These are phyloP conservation scores for Westerdykella aurantiaca DNA, from an alignment of 2,329 filamentous ascomycete species.

Conservation along the genomic window DNA sequence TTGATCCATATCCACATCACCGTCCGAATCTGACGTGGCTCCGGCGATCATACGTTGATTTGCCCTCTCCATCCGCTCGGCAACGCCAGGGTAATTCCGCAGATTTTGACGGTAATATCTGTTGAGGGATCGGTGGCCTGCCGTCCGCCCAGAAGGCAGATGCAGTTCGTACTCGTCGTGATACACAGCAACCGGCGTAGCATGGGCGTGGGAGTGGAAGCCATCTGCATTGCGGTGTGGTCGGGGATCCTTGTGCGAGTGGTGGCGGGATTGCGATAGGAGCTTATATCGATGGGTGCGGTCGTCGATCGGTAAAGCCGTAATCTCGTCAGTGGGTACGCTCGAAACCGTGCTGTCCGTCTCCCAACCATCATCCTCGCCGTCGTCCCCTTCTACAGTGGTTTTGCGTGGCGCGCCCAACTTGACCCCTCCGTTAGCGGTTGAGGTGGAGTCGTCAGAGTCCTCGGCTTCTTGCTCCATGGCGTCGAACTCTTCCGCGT, in stretches of 20 bases:
- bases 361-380: slow-evolving; percentile 83
- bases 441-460: slow-evolving; percentile 44
- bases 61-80: slow-evolving; percentile 65
- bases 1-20: slow-evolving; percentile 26
- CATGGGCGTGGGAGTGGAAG: slow-evolving; percentile 75
- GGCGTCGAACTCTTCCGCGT: slow-evolving; percentile 60
- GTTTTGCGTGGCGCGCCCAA: slow-evolving; percentile 57
- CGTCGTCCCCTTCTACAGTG: slow-evolving; percentile 41
- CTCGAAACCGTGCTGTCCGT: slow-evolving; percentile 86
- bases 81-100: slow-evolving; percentile 70
- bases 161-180: slow-evolving; percentile 92
- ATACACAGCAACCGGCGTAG: slow-evolving; percentile 69
- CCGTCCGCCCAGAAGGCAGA: slow-evolving; percentile 79
- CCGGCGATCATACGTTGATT: slow-evolving; percentile 58
- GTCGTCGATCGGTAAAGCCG: slow-evolving; percentile 69
- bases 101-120: slow-evolving; percentile 92
- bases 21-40: slow-evolving; percentile 36
- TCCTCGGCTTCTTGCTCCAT: slow-evolving; percentile 33
- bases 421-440: slow-evolving; percentile 57
- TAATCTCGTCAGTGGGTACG: slow-evolving; percentile 77
- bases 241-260: slow-evolving; percentile 64
- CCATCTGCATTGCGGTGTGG: slow-evolving; percentile 70
- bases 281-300: slow-evolving; percentile 66
- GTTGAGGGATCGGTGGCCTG: slow-evolving; percentile 82
- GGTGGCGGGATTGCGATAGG: slow-evolving; percentile 67